phyloP scores from a whole-genome alignment of 306 rosid species.

The Prinsepia uniflora region DNA sequence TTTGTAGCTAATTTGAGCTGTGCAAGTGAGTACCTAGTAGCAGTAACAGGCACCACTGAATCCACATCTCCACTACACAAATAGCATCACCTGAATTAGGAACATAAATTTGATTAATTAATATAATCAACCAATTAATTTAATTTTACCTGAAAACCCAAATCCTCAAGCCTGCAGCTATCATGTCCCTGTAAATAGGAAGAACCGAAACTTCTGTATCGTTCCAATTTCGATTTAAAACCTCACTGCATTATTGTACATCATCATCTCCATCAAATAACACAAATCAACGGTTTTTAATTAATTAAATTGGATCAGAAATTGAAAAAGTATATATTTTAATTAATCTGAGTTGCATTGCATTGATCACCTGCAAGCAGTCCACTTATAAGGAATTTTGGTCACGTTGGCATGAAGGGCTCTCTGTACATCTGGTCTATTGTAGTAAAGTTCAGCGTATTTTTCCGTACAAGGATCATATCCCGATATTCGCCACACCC shows the following conservation, averaged over 20 bases:
- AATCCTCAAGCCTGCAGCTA: constrained; percentile 73
- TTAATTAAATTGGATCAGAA: too few species aligned
- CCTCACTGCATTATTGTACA: constrained; percentile 54
- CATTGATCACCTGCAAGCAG: constrained; percentile 76
- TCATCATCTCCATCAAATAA: neutral
- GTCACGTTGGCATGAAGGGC: constrained; percentile 92
- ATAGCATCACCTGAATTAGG: neutral
- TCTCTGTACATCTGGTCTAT: constrained; percentile 81
- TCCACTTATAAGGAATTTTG: constrained; percentile 78
- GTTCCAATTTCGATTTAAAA: constrained; percentile 88
- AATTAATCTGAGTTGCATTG: neutral
- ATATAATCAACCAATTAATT: too few species aligned
- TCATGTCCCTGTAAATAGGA: constrained; percentile 84
- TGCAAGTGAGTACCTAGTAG: constrained; percentile 84
- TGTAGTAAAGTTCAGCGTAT: constrained; percentile 87
- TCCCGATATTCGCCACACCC: constrained; percentile 52
- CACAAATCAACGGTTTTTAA: neutral
- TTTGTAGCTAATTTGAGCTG: constrained; percentile 70
- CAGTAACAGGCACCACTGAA: constrained; percentile 98
- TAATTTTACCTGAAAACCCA: constrained; percentile 80
- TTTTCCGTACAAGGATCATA: constrained; percentile 96
- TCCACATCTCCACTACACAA: constrained; percentile 81
- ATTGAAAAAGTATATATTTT: too few species aligned
- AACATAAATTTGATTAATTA: too few species aligned
- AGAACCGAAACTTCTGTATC: constrained; percentile 83